Evolutionary conservation across 2,329 filamentous ascomycete species (phyloP).

Genomic region (Pleomassaria siparia): DNA sequence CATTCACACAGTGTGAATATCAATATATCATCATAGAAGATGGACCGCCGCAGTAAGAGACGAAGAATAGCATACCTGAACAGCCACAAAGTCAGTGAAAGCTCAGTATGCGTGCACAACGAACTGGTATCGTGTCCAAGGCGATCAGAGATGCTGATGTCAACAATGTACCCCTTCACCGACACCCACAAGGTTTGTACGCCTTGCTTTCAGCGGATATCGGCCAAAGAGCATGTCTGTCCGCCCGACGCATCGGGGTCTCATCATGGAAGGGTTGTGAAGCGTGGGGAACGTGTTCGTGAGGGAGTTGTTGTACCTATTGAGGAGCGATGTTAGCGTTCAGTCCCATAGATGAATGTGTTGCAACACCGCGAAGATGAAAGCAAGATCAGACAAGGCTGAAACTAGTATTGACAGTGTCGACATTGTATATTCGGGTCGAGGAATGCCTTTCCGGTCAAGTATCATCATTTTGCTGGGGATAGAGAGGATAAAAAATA

Average conservation of each 20-base stretch:
- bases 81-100: slow-evolving; percentile 19
- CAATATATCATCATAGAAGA: slow-evolving; percentile 62
- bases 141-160: slow-evolving; percentile 67
- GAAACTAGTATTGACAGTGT: slow-evolving; percentile 67
- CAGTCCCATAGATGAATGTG: slow-evolving; percentile 11
- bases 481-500: slow-evolving; percentile 11
- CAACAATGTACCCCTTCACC: slow-evolving; percentile 62
- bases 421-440: slow-evolving; percentile 65
- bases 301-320: slow-evolving; percentile 35
- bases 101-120: slow-evolving; percentile 3
- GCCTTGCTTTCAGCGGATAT: slow-evolving; percentile 56
- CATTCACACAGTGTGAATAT: slow-evolving; percentile 73
- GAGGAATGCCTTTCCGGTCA: slow-evolving; percentile 70
- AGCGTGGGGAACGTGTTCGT: slow-evolving; percentile 15
- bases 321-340: slow-evolving; percentile 28
- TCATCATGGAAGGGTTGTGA: slow-evolving; percentile 51
- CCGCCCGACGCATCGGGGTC: slow-evolving; percentile 70
- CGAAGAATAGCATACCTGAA: slow-evolving; percentile 36
- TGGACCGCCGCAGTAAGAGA: slow-evolving; percentile 44
- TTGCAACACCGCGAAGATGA: slow-evolving; percentile 10
- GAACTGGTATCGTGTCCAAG: slow-evolving; percentile 13
- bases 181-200: slow-evolving; percentile 66
- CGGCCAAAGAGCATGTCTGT: slow-evolving; percentile 60
- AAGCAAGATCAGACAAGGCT: slow-evolving; percentile 65
- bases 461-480: slow-evolving; percentile 59